A percentile compares a stretch with the other conserved stretches of the same genome.
Conservation (phyloP, 192 early-diverging fungal species). For the Oehlia diaphana region DNA sequence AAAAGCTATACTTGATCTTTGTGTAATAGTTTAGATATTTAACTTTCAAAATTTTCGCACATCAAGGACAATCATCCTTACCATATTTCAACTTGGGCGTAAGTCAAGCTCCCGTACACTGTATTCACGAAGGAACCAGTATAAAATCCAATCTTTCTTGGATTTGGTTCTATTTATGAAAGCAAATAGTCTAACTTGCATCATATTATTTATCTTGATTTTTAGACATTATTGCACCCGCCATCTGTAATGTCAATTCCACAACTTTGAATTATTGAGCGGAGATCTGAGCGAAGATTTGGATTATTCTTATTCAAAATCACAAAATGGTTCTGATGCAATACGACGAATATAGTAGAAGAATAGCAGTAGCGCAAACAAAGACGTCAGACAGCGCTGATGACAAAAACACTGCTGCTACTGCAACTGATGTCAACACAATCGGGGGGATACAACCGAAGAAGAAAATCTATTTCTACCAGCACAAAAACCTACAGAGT, state of each 20-base stretch:
- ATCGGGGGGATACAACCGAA: not conserved
- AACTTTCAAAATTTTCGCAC: not conserved
- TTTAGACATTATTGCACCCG: conserved; percentile 12
- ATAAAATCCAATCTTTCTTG: not conserved
- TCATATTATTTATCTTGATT: too few relatives aligned
- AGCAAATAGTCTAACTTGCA: not conserved
- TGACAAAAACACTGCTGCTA: conserved; percentile 8
- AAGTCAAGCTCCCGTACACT: not conserved
- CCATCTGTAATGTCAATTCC: conserved; percentile 35
- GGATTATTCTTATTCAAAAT: conserved; percentile 18
- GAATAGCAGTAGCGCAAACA: not conserved
- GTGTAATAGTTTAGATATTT: not conserved
- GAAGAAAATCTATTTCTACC: not conserved
- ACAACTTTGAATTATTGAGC: conserved; percentile 31
- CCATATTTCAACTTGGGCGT: not conserved
- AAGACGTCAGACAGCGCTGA: conserved; percentile 12
- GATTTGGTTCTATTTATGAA: not conserved
- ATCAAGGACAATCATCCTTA: not conserved
- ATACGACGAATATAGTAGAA: not conserved
- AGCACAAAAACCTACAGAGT: not conserved
- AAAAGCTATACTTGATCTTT: not conserved
- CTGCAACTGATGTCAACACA: not conserved
- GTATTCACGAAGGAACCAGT: not conserved
- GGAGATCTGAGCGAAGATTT: conserved; percentile 19
- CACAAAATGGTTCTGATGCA: conserved; percentile 9